phyloP scores from a whole-genome alignment of 768 basidiomycete genomes.

The Lanmaoa pseudosensibilis region DNA sequence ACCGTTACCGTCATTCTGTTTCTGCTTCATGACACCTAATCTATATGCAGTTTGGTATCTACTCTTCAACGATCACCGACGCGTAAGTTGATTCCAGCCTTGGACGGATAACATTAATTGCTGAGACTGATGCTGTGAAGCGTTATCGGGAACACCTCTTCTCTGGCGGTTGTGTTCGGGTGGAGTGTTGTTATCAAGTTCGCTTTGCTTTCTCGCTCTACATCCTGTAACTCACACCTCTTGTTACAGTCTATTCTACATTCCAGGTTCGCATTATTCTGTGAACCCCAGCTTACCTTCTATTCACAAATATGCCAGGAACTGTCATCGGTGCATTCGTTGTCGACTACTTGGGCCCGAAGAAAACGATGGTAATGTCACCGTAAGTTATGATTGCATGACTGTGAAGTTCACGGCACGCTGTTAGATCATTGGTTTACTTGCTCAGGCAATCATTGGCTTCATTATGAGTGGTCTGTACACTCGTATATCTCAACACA shows the following conservation, averaged over 20 bases:
- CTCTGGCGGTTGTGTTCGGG: conserved; percentile 67
- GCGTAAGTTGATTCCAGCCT: conserved; percentile 40
- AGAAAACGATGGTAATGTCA: conserved; percentile 62
- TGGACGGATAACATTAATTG: background rate
- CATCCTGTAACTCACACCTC: conserved; percentile 1
- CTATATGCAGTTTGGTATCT: conserved; percentile 66
- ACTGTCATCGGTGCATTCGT: conserved; percentile 73
- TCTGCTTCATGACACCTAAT: background rate
- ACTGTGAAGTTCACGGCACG: background rate
- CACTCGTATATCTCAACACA: conserved; percentile 52
- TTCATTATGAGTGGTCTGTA: conserved; percentile 92
- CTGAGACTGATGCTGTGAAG: conserved; percentile 33
- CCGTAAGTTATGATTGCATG: background rate
- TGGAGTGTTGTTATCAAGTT: conserved; percentile 88
- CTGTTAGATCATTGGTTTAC: conserved; percentile 60
- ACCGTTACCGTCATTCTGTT: conserved; percentile 2
- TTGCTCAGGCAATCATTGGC: conserved; percentile 70
- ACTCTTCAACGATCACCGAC: conserved; percentile 73
- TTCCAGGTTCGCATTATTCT: conserved; percentile 45
- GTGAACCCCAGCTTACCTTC: background rate
- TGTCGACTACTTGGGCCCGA: conserved; percentile 75
- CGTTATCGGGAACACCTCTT: conserved; percentile 52
- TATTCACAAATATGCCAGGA: conserved; percentile 31
- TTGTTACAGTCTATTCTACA: conserved; percentile 53
- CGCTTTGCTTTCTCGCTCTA: conserved; percentile 18